Evolutionary conservation across 768 basidiomycete species (phyloP).

Genomic region (Leucogyrophana mollusca): DNA sequence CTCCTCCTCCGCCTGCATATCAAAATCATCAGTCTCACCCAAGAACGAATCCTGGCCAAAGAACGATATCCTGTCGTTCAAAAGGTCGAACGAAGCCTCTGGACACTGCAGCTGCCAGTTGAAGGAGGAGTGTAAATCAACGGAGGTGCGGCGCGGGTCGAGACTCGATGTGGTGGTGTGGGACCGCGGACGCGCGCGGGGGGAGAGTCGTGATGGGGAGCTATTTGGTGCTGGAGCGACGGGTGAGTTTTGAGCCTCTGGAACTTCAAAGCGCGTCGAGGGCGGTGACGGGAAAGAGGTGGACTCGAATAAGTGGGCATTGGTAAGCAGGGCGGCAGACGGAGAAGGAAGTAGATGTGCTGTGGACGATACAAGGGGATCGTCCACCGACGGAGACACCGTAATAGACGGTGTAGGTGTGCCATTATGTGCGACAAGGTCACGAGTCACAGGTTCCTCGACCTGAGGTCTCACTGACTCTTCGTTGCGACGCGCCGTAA

Average conservation of each 20-base stretch:
- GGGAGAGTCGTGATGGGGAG: not conserved
- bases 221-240: not conserved
- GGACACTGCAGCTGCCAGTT: conserved; percentile 30
- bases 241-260: too few relatives aligned
- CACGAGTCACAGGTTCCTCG: not conserved
- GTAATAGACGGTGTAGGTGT: too few relatives aligned
- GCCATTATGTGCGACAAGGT: not conserved
- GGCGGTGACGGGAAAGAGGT: not conserved
- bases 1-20: conserved; percentile 20
- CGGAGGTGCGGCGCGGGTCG: conserved; percentile 27
- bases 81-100: conserved; percentile 33
- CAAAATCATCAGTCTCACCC: conserved; percentile 23
- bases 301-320: conserved; percentile 3
- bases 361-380: conserved; percentile 1
- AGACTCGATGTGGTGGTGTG: conserved; percentile 3
- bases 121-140: conserved; percentile 35
- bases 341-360: conserved; percentile 3
- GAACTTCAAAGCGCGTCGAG: too few relatives aligned
- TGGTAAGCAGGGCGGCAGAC: conserved; percentile 7
- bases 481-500: conserved; percentile 6
- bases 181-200: conserved; percentile 9
- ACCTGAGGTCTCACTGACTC: not conserved
- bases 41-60: conserved; percentile 28
- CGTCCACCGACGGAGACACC: conserved; percentile 5
- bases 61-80: conserved; percentile 36